A percentile compares a stretch with the other conserved stretches of the same genome.
Evolutionary conservation across 176 grass and related monocot genomes (phyloP).

Genomic region (Otatea glauca): DNA sequence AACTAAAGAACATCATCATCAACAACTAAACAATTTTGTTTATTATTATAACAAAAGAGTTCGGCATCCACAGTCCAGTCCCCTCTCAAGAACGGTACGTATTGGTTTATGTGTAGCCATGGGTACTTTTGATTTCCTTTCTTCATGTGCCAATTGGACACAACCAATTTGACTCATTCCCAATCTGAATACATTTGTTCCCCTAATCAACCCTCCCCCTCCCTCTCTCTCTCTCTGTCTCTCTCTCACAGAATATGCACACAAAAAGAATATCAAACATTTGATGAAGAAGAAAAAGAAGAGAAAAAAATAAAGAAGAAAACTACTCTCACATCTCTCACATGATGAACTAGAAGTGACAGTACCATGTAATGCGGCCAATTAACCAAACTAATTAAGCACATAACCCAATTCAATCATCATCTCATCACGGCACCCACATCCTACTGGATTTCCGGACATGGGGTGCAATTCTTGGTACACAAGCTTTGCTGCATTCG

Average conservation of each 20-base stretch:
- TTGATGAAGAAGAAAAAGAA: constrained; percentile 39
- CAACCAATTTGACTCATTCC: constrained; percentile 52
- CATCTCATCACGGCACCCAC: not conserved
- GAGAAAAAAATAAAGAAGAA: constrained; percentile 12
- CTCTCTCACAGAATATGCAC: constrained; percentile 70
- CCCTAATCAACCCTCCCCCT: constrained; percentile 28
- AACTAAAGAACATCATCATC: constrained; percentile 8
- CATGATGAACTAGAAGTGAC: constrained; percentile 48
- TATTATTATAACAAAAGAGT: not conserved
- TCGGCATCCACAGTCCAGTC: constrained; percentile 1
- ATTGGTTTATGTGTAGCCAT: not conserved
- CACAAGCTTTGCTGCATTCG: constrained; percentile 34
- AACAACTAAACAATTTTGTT: not conserved
- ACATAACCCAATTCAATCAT: constrained; percentile 45
- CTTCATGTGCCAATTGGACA: constrained; percentile 24
- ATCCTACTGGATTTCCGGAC: constrained; percentile 24
- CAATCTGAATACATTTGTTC: constrained; percentile 54
- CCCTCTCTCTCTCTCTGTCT: not conserved
- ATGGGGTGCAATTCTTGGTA: constrained; percentile 59
- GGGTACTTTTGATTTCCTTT: constrained; percentile 21
- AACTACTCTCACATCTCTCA: constrained; percentile 44
- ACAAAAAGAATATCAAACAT: constrained; percentile 83
- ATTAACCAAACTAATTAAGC: constrained; percentile 34
- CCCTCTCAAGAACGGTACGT: constrained; percentile 7
- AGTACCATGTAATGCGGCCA: constrained; percentile 16